Evolutionary conservation across 2,329 filamentous ascomycete genomes (phyloP).

Genomic region (Helicocarpus griseus): DNA sequence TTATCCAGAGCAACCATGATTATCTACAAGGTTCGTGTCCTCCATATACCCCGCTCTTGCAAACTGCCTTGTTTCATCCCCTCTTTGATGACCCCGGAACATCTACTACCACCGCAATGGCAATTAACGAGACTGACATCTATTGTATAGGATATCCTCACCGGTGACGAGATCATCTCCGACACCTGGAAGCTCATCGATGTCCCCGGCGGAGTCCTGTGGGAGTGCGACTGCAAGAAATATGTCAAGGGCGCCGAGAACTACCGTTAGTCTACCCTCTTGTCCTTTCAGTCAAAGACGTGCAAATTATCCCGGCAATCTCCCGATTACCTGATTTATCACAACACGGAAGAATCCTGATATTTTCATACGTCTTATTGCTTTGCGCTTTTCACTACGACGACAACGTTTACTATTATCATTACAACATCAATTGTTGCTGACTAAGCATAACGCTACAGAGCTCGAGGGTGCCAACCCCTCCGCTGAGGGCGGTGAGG

Average conservation of each 20-base stretch:
- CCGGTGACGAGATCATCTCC: constrained; percentile 90
- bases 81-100: not conserved
- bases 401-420: too few species aligned
- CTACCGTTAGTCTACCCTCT: constrained; percentile 51
- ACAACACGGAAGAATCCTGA: too few species aligned
- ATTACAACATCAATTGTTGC: too few species aligned
- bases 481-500: constrained; percentile 75
- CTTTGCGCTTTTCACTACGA: too few species aligned
- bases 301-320: not conserved
- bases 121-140: constrained; percentile 7
- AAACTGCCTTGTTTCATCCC: constrained; percentile 4
- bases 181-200: constrained; percentile 82
- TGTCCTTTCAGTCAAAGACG: too few species aligned
- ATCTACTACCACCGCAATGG: not conserved
- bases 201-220: constrained; percentile 62
- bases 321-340: not conserved
- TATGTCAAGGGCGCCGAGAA: constrained; percentile 67
- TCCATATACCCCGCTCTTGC: constrained; percentile 1
- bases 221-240: constrained; percentile 87
- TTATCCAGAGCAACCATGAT: constrained; percentile 52
- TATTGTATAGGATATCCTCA: constrained; percentile 65
- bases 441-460: constrained; percentile 3
- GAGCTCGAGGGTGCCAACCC: constrained; percentile 72
- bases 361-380: too few species aligned
- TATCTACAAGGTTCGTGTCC: constrained; percentile 56